Percentiles rank a stretch among this genome's conserved stretches.
phyloP scores from a whole-genome alignment of 2,329 filamentous ascomycete species.

The Madurella fahalii region DNA sequence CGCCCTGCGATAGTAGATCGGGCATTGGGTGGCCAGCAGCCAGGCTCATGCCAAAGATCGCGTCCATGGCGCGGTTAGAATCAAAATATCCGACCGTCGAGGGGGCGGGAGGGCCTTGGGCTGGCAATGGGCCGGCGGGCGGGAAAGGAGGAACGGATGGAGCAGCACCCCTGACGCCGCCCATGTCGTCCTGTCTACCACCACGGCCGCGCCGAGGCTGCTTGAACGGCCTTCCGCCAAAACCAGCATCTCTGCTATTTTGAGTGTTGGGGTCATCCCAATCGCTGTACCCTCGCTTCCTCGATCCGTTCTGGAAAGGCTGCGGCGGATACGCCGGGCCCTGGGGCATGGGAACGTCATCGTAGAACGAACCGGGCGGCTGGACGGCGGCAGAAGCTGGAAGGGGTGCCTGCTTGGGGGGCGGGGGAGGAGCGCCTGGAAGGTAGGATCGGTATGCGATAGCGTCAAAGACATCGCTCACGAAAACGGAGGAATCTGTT shows the following conservation, averaged over 20 bases:
- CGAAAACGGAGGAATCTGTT: conserved; percentile 57
- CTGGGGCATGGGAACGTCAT: conserved; percentile 16
- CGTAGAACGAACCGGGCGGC: conserved; percentile 20
- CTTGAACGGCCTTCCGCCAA: conserved; percentile 50
- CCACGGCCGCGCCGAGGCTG: conserved; percentile 49
- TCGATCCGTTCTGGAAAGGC: conserved; percentile 26
- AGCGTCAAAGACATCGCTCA: conserved; percentile 66
- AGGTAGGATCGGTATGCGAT: conserved; percentile 60
- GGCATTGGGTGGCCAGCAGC: conserved; percentile 14
- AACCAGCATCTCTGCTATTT: conserved; percentile 28
- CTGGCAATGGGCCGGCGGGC: conserved; percentile 27
- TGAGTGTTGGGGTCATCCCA: conserved; percentile 39
- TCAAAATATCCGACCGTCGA: conserved; percentile 16
- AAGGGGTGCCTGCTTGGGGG: conserved; percentile 22
- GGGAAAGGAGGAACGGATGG: conserved; percentile 34
- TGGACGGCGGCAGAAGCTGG: conserved; percentile 13
- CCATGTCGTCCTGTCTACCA: conserved; percentile 23
- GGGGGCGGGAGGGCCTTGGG: conserved; percentile 17
- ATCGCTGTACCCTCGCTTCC: conserved; percentile 56
- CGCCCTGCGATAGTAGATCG: conserved; percentile 1
- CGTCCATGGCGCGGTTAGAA: conserved; percentile 8
- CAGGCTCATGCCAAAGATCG: conserved; percentile 12
- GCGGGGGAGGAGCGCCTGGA: conserved; percentile 49
- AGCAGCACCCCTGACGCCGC: neutral
- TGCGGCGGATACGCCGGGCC: conserved; percentile 8